These are phyloP conservation scores for Inga leiocalycina DNA, from an alignment of 306 rosid genomes.

Conservation along the genomic window DNA sequence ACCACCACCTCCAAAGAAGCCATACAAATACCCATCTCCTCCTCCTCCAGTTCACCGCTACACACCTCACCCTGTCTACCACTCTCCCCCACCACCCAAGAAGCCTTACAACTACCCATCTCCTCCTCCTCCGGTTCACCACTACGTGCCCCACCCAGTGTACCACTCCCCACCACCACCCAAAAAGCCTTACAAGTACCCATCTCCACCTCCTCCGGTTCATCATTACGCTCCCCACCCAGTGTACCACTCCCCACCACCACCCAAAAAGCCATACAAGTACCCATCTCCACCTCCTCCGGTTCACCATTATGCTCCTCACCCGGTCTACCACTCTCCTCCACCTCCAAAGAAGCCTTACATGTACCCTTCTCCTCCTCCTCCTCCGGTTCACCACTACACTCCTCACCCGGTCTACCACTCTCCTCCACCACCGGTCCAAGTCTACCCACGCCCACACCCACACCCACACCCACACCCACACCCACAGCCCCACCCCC, in stretches of 20 bases:
- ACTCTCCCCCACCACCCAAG: conserved; percentile 26
- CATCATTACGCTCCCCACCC: not conserved
- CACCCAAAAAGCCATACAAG: not conserved
- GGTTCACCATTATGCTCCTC: not conserved
- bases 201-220: conserved; percentile 39
- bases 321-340: not conserved
- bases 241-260: not conserved
- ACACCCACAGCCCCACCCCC: conserved; percentile 27
- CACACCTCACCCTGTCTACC: not conserved
- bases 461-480: conserved; percentile 27
- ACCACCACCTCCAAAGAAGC: not conserved
- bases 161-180: conserved; percentile 5
- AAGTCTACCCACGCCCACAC: not conserved
- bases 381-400: not conserved
- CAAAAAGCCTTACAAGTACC: conserved; percentile 15
- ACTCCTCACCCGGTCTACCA: not conserved
- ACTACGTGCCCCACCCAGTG: not conserved
- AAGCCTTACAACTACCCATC: not conserved
- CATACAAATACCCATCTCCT: conserved; percentile 34
- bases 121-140: conserved; percentile 9
- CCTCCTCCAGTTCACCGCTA: conserved; percentile 28
- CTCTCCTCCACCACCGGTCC: conserved; percentile 4
- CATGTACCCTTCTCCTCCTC: too few species aligned
- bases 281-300: not conserved
- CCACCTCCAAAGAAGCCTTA: not conserved